Base-by-base conservation (phyloP, 352 stramenopile genomes). In the Pythium vanterpoolii region DNA sequence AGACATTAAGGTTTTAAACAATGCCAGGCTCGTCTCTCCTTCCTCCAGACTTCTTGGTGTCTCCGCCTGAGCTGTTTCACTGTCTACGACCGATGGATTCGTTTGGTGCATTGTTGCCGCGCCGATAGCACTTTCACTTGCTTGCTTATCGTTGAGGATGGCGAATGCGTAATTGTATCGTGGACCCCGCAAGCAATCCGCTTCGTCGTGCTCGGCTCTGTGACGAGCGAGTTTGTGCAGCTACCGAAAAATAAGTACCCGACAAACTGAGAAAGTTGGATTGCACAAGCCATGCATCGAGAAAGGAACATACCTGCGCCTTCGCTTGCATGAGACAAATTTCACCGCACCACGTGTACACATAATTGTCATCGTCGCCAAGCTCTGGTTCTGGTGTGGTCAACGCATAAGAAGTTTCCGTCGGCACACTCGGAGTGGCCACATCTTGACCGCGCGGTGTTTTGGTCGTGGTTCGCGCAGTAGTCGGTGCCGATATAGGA, bases 281-380 rank as follows among this genome's bases (percentile, higher is more conserved):
- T 18, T 38, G 2, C 31, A 18, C 38, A 43, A 50, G 23, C 21
- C 8, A 18, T 10, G 4, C 10, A 52, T 21, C 21, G 9, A 36
- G 9, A 42, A 42, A 36, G 16, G 18, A 21, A 47, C 53, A 23
- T 38, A 60, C 53, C 53, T 52, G 21, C 0, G 14, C 34, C 21
- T 14, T 39, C 0, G 73, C 69, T 54, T 89, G 68, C 28, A 90
- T 48, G 43, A 90, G 83, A 46, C 79, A 80, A 0, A 89, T 38
- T 47, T 92, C 83, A 16, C 74, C 83, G 45, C 69, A 79, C 83
- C 83, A 90, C 0, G 71, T 62, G 57, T 74, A 86, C 38, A 88
- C 42, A 21, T 77, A 79, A 2, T 79, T 46, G 16, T 92, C 78
- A 33, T 92, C 73, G 14, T 43, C 56, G 10, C 51, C 62, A 34